Evolutionary conservation across 2,329 filamentous ascomycete species (phyloP).

Genomic region (Clathrospora elynae): DNA sequence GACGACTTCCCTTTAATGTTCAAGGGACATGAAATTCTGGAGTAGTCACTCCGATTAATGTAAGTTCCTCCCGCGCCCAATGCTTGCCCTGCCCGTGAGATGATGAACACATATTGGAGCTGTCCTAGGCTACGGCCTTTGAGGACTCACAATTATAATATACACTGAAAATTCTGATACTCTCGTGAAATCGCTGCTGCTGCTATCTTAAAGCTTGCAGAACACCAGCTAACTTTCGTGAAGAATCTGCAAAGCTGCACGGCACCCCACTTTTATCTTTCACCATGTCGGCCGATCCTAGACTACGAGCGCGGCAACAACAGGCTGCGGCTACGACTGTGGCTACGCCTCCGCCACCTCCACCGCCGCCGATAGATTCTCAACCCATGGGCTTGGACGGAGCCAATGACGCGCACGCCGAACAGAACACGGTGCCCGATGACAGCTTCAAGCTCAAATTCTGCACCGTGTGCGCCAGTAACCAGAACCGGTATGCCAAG

Average conservation of each 20-base stretch:
- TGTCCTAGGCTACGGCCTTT: conserved; percentile 64
- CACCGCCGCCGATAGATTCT: conserved; percentile 47
- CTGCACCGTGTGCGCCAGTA: conserved; percentile 98
- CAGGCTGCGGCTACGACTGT: conserved; percentile 54
- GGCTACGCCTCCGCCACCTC: conserved; percentile 59
- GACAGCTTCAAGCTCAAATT: conserved; percentile 87
- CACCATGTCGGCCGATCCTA: conserved; percentile 53
- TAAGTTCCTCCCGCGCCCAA: conserved; percentile 19
- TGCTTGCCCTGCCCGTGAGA: conserved; percentile 26
- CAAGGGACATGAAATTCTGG: conserved; percentile 8
- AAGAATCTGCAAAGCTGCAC: conserved; percentile 31
- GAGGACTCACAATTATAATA: conserved; percentile 57
- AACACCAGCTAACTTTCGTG: conserved; percentile 29
- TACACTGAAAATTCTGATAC: conserved; percentile 51
- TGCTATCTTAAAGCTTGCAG: conserved; percentile 5
- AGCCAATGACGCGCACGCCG: conserved; percentile 31
- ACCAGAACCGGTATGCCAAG: conserved; percentile 82
- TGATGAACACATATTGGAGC: conserved; percentile 77
- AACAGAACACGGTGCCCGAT: conserved; percentile 40
- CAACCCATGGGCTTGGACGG: conserved; percentile 42
- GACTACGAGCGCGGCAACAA: conserved; percentile 55
- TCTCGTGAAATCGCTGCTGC: conserved; percentile 23
- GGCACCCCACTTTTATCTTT: conserved; percentile 5
- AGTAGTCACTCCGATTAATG: conserved; percentile 3
- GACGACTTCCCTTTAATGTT: conserved; percentile 5